Evolutionary conservation across 352 stramenopile species (phyloP).

Genomic region (Globisporangium abappressorium): DNA sequence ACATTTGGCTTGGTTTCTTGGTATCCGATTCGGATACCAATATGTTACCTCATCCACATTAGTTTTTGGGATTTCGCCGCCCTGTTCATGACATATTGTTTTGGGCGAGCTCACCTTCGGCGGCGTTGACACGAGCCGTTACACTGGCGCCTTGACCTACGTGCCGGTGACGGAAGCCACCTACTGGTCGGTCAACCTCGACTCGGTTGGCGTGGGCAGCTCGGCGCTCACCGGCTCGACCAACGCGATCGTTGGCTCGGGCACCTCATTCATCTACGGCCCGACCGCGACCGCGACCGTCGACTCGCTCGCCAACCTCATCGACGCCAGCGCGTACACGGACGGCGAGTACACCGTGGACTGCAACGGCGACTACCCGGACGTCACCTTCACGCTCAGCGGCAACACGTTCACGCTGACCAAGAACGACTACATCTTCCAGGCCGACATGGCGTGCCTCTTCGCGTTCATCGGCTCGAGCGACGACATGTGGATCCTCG

Average conservation of each 20-base stretch:
- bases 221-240: conserved; percentile 45
- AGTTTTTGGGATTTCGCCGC: no score
- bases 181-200: conserved; percentile 79
- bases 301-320: conserved; percentile 69
- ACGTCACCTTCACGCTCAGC: conserved; percentile 93
- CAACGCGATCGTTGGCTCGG: conserved; percentile 94
- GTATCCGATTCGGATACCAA: no score
- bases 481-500: conserved; percentile 66
- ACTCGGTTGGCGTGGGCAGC: conserved; percentile 53
- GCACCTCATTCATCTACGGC: conserved; percentile 94
- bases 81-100: no score
- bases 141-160: conserved; percentile 92
- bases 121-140: conserved; percentile 86
- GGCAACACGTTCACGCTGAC: conserved; percentile 91
- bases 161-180: conserved; percentile 73
- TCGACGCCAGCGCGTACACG: conserved; percentile 91
- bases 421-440: conserved; percentile 93
- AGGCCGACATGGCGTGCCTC: conserved; percentile 89
- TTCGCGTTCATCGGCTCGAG: conserved; percentile 92
- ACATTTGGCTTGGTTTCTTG: no score
- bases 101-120: conserved; percentile 35
- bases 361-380: conserved; percentile 40
- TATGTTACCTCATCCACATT: no score
- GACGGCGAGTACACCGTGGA: conserved; percentile 40
- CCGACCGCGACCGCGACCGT: conserved; percentile 90